Evolutionary conservation across 169 alveolate genomes (phyloP).

Genomic region (Plasmodium yoelii): DNA sequence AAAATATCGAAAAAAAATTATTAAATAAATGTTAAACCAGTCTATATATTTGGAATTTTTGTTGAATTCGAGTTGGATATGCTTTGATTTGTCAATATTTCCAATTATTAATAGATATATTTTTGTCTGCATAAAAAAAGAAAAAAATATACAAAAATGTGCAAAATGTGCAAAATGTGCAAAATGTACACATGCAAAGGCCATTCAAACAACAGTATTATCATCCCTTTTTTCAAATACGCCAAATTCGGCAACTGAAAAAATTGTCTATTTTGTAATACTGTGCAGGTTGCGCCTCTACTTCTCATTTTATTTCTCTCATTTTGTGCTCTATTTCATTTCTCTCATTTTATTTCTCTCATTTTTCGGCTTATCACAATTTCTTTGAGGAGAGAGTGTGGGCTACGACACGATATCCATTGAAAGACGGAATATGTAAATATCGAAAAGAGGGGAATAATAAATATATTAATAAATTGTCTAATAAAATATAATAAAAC

Average conservation of each 20-base stretch:
- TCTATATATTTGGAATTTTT: slow-evolving; percentile 17
- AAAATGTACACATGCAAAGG: background rate
- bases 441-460: slow-evolving; percentile 43
- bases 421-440: background rate
- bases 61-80: slow-evolving; percentile 38
- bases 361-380: no score
- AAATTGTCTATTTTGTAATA: background rate
- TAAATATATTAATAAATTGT: slow-evolving; percentile 35
- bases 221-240: background rate
- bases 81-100: slow-evolving; percentile 7
- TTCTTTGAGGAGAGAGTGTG: background rate
- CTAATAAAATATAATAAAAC: slow-evolving; percentile 23
- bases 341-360: no score
- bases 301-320: background rate
- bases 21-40: slow-evolving; percentile 27
- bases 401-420: background rate
- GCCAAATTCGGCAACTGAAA: background rate
- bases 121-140: slow-evolving; percentile 4
- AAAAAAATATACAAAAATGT: background rate
- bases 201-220: background rate
- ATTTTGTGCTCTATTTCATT: no score
- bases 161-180: no score
- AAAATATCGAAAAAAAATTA: slow-evolving; percentile 39
- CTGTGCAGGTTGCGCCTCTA: background rate
- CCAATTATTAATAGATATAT: slow-evolving; percentile 1